Conservation (phyloP, 805 yeast species). For the Hanseniaspora occidentalis region DNA sequence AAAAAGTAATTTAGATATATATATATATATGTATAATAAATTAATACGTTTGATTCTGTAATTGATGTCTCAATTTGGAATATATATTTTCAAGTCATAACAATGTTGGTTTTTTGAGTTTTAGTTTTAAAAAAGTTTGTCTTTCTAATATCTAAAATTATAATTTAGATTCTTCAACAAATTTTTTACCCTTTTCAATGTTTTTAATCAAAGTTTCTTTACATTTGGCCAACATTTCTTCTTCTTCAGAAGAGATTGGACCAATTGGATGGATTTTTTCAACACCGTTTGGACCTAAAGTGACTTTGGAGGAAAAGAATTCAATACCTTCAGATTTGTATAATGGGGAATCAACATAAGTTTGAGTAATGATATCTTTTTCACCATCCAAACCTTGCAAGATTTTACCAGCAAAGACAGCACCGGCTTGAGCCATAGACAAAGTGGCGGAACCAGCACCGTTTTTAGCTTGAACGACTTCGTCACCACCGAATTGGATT, state of each 20-base stretch:
- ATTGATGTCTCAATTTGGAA: neutral
- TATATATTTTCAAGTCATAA: neutral
- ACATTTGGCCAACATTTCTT: conserved; percentile 68
- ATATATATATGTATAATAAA: neutral
- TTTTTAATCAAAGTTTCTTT: conserved; percentile 83
- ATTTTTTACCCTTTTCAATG: conserved; percentile 87
- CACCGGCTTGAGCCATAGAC: conserved; percentile 90
- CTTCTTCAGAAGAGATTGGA: conserved; percentile 62
- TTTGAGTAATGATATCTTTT: conserved; percentile 50
- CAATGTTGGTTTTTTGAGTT: neutral
- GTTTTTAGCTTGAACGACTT: conserved; percentile 84
- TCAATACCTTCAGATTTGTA: conserved; percentile 84
- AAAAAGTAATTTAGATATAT: neutral
- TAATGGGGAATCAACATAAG: conserved; percentile 71
- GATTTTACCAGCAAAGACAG: conserved; percentile 56
- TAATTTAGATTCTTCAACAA: conserved; percentile 46
- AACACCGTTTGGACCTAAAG: conserved; percentile 87
- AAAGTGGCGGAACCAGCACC: conserved; percentile 92
- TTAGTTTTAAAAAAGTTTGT: neutral
- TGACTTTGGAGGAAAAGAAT: conserved; percentile 91
- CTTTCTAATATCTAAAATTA: neutral
- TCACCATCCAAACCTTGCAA: conserved; percentile 54
- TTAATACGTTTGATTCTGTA: neutral
- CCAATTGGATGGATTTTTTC: conserved; percentile 72
- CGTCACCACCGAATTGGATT: conserved; percentile 94